Base-by-base conservation (phyloP, 495 filamentous ascomycete genomes). In the Polyplosphaeria fusca region DNA sequence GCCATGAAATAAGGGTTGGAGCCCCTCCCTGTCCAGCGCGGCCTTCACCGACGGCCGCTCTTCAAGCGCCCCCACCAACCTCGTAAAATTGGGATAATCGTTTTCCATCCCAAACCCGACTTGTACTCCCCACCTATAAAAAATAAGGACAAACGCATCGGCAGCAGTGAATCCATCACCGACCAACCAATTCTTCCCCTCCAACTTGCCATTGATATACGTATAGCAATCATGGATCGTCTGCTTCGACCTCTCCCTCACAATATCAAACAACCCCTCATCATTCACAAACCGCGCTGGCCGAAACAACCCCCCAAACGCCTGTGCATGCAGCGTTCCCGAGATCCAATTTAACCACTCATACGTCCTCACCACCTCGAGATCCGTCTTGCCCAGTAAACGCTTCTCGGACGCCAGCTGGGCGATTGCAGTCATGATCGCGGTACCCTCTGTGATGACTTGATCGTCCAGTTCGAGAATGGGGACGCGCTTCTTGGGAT, bases 301-400 rank as follows among this genome's bases (percentile, higher is more conserved):
- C 25, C 66, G 43, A 11, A 61, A 54, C 26, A 58, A 45, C 14
- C 28, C 50, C 3, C 66, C 70, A 38, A 59, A 73, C 9, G 55
- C 70, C 4, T 24, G 14, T 2, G 44, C 58, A 43, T 75, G 73
- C 49, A 75, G 20, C 5, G 68, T 73, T 4, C 68, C 73, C 4
- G 69, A 67, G 4, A 76, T 52, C 63, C 67, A 76, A 26, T 58
- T 63, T 62, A 74, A 20, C 74, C 74, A 76, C 58, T 74, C 70
- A 20, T 70, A 67, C 3, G 64, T 59, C 18, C 68, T 61, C 11
- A 68, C 67, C 1, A 46, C 65, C 24, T 73, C 71, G 7, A 71
- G 42, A 1, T 47, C 19, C 13, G 63, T 65, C 20, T 38, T 35
- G 7, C 74, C 74, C 20, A 74, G 32, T 2, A 74, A 46, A 5